phyloP scores from a whole-genome alignment of 768 basidiomycete species.

The Lentinula raphanica region DNA sequence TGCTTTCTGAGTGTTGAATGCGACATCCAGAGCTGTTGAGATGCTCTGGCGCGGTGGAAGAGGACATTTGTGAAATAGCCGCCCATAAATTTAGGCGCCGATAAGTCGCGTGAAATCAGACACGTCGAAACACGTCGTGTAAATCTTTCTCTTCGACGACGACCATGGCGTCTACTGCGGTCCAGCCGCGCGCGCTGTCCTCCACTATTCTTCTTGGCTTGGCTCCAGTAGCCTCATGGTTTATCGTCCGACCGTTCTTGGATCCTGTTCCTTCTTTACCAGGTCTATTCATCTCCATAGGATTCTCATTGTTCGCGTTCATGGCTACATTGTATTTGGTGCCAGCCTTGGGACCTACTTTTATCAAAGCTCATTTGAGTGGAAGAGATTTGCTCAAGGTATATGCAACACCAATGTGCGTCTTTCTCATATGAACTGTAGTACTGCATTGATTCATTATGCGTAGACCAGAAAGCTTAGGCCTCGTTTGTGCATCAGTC shows the following conservation, averaged over 20 bases:
- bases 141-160: neutral
- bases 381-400: constrained; percentile 87
- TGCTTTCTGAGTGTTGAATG: constrained; percentile 38
- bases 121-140: neutral
- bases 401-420: constrained; percentile 66
- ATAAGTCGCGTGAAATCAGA: neutral
- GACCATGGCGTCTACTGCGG: constrained; percentile 13
- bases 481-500: constrained; percentile 83
- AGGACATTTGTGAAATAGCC: neutral
- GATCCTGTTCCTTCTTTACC: constrained; percentile 67
- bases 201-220: constrained; percentile 50
- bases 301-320: constrained; percentile 82
- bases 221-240: constrained; percentile 67
- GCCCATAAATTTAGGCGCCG: neutral
- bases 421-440: constrained; percentile 9
- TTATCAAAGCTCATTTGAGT: constrained; percentile 75
- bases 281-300: constrained; percentile 71
- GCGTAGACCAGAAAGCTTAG: constrained; percentile 86
- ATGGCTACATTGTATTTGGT: constrained; percentile 70
- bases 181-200: constrained; percentile 46
- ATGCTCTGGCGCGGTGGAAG: constrained; percentile 19
- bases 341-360: constrained; percentile 76
- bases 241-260: constrained; percentile 65
- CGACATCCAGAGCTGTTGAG: constrained; percentile 46
- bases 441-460: neutral